These are phyloP conservation scores for Lactarius psammicola DNA, from an alignment of 768 basidiomycete genomes.

Conservation along the genomic window DNA sequence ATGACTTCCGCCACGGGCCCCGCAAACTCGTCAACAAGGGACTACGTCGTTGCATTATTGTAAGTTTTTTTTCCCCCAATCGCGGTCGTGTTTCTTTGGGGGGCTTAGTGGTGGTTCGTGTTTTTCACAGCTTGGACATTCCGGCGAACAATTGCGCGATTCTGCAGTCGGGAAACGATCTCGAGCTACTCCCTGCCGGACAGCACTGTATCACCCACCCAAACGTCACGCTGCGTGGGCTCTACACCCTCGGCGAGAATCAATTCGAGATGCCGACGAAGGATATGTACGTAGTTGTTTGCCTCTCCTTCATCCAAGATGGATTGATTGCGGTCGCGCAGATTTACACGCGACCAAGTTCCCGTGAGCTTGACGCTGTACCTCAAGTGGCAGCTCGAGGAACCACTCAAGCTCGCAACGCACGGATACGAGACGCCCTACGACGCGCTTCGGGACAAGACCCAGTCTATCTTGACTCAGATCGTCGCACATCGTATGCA, in stretches of 20 bases:
- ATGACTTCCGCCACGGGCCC: slow-evolving; percentile 55
- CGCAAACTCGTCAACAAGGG: slow-evolving; percentile 44
- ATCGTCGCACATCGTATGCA: slow-evolving; percentile 74
- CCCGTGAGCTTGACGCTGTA: slow-evolving; percentile 83
- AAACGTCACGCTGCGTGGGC: slow-evolving; percentile 73
- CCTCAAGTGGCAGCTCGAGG: slow-evolving; percentile 66
- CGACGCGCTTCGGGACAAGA: slow-evolving; percentile 75
- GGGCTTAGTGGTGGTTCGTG: too few relatives aligned
- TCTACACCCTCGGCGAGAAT: slow-evolving; percentile 81
- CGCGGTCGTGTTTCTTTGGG: background rate
- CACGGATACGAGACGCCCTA: slow-evolving; percentile 86
- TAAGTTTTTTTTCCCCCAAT: slow-evolving; percentile 37
- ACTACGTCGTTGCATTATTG: slow-evolving; percentile 77
- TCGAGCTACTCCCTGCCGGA: slow-evolving; percentile 74
- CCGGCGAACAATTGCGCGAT: slow-evolving; percentile 88
- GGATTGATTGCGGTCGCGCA: slow-evolving; percentile 31
- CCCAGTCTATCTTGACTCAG: slow-evolving; percentile 83
- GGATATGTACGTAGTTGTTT: slow-evolving; percentile 58
- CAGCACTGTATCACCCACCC: slow-evolving; percentile 85
- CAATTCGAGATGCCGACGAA: slow-evolving; percentile 87
- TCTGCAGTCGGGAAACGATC: slow-evolving; percentile 75
- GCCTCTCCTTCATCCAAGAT: background rate
- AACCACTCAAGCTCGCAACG: slow-evolving; percentile 64
- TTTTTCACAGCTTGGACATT: slow-evolving; percentile 63
- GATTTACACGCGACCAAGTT: slow-evolving; percentile 84